Conservation (phyloP, 305 asterid species). For the Withania somnifera region DNA sequence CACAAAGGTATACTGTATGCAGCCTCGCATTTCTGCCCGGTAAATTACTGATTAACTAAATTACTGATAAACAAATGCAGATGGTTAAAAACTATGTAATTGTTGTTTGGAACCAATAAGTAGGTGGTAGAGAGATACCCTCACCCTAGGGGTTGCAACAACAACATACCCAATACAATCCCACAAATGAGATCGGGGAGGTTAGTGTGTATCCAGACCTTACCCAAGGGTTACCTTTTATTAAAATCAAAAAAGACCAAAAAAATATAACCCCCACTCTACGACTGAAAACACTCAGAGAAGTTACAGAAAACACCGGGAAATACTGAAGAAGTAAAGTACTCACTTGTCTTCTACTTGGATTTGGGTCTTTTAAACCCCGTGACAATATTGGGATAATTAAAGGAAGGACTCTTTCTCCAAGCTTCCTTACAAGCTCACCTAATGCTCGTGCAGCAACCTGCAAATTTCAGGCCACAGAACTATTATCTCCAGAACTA, state of each 20-base stretch:
- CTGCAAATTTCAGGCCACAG: constrained; percentile 28
- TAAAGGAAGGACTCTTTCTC: constrained; percentile 98
- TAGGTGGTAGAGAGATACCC: neutral
- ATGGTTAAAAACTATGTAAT: neutral
- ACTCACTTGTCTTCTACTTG: constrained; percentile 91
- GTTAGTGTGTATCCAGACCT: too few relatives aligned
- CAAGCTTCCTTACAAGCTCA: constrained; percentile 99
- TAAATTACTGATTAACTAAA: too few relatives aligned
- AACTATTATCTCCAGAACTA: constrained; percentile 9
- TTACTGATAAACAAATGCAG: neutral
- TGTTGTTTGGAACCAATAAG: neutral
- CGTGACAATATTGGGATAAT: constrained; percentile 85
- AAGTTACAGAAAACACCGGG: neutral
- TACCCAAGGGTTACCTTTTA: neutral
- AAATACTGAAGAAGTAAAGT: constrained; percentile 1
- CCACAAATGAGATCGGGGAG: too few relatives aligned
- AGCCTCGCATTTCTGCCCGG: too few relatives aligned
- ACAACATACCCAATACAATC: too few relatives aligned
- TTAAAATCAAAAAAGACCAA: neutral
- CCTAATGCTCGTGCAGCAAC: constrained; percentile 97
- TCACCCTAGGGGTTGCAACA: neutral
- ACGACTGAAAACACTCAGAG: neutral
- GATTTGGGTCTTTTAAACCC: constrained; percentile 73
- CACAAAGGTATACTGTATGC: too few relatives aligned
- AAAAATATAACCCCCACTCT: neutral